Evolutionary conservation across 768 basidiomycete species (phyloP).

Genomic region (Naganishia vaughanmartiniae): DNA sequence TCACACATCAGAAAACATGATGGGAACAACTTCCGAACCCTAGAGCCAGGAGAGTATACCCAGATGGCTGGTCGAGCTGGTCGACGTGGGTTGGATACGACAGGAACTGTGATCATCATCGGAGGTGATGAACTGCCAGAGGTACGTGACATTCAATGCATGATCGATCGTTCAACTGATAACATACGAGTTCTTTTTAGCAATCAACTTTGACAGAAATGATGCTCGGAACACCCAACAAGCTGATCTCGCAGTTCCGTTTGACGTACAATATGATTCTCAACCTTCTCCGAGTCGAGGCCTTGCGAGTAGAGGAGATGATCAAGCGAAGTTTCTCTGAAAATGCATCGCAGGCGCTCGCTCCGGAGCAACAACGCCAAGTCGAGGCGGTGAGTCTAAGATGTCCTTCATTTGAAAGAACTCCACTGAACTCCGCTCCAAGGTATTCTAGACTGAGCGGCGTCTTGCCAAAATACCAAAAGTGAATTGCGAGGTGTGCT

Average conservation of each 20-base stretch:
- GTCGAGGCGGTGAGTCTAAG: slow-evolving; percentile 67
- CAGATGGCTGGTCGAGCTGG: slow-evolving; percentile 99
- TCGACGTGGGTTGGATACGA: slow-evolving; percentile 87
- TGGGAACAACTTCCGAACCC: slow-evolving; percentile 70
- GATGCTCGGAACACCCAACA: slow-evolving; percentile 91
- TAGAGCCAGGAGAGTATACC: slow-evolving; percentile 69
- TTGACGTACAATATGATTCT: slow-evolving; percentile 99
- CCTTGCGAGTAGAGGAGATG: slow-evolving; percentile 96
- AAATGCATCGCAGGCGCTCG: slow-evolving; percentile 84
- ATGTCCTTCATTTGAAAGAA: neutral
- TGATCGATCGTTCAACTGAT: slow-evolving; percentile 55
- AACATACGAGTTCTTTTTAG: slow-evolving; percentile 53
- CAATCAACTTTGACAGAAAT: slow-evolving; percentile 72
- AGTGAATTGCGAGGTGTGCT: slow-evolving; percentile 67
- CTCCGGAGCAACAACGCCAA: slow-evolving; percentile 89
- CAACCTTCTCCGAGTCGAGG: slow-evolving; percentile 92
- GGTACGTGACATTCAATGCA: neutral
- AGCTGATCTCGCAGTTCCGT: slow-evolving; percentile 91
- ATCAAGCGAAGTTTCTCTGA: slow-evolving; percentile 99
- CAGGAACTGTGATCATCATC: slow-evolving; percentile 86
- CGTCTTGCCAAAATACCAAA: slow-evolving; percentile 62
- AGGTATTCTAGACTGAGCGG: slow-evolving; percentile 64
- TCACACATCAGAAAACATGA: slow-evolving; percentile 94
- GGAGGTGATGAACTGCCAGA: slow-evolving; percentile 81
- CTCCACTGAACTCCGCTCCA: neutral